Evolutionary conservation across 192 early-diverging fungal genomes (phyloP), one percentile per base, ranked within the genome.

Genomic region (Chytriomyces hyalinus): DNA sequence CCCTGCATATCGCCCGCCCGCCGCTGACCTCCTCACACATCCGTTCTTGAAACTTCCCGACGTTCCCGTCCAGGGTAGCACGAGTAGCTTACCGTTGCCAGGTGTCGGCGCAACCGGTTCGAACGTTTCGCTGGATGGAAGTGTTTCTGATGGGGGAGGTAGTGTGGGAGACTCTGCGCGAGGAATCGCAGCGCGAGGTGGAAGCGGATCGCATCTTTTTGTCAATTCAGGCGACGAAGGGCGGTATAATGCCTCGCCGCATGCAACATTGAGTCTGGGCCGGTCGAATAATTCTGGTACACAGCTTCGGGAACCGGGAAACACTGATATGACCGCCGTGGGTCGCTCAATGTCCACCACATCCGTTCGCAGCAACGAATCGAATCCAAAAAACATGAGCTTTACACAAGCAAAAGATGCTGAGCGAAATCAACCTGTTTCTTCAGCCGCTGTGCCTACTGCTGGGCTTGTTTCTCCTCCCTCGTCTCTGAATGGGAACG

Each of bases 11-110:
- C 78, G 88, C 28, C 88, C 88, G 17, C 73, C 81, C 3, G 88
- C 86, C 6, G 78, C 72, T 7, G 83, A 89, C 28, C 76, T 89
- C 15, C 70, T 89, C 22, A 15, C 50, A 3, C 84, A 89, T 57
- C 84, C 86, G 9, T 89, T 86, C 62, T 26, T 89, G 8, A 73
- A 59, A 47, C 8, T 82, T 45, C 60, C 70, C 7, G 63, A 28
- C 53, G 36, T 17, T 63, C 15, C 44, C 53, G 20, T 17, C 51
- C 26, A 20, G 44, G 9, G 47, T 26, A 36, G 36, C 36, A 36
- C 36, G 36, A 36, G 36, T 36, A 76, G 46, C 6, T 43, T 20
- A 17, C 28, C 74, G 6, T 48, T 48, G 15, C 36, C 36, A 36
- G 36, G 36, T 36, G 36, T 36, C 36, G 36, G 36, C 36, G 2